These are phyloP conservation scores for Naganishia friedmannii DNA, from an alignment of 768 basidiomycete genomes.

Conservation along the genomic window DNA sequence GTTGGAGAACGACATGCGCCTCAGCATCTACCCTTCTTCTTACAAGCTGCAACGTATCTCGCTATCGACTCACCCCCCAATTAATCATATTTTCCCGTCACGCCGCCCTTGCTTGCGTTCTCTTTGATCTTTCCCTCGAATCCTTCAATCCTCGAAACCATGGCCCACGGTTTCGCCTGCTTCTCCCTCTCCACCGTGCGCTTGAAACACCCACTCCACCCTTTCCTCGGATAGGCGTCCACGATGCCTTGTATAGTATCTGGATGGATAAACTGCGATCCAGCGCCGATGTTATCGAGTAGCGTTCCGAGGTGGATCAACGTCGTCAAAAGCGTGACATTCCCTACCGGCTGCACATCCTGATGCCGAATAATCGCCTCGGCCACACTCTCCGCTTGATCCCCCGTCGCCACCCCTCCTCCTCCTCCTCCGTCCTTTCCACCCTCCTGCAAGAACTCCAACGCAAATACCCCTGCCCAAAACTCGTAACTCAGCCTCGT, in stretches of 20 bases:
- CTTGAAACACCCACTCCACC: constrained; percentile 33
- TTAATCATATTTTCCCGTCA: constrained; percentile 23
- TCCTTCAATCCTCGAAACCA: constrained; percentile 36
- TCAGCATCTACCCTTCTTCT: no score
- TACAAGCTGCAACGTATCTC: not conserved
- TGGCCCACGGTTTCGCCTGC: constrained; percentile 32
- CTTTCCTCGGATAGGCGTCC: constrained; percentile 30
- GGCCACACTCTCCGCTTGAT: constrained; percentile 35
- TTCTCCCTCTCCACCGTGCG: constrained; percentile 34
- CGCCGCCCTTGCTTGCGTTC: constrained; percentile 14
- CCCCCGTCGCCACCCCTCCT: constrained; percentile 19
- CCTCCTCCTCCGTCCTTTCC: no score
- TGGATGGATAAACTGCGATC: constrained; percentile 28
- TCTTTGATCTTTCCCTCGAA: constrained; percentile 31
- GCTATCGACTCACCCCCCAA: not conserved
- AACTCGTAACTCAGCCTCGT: constrained; percentile 34
- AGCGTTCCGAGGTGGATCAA: constrained; percentile 28
- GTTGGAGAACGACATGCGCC: no score
- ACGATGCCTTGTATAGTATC: constrained; percentile 31
- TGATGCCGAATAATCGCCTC: constrained; percentile 38
- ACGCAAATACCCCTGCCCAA: constrained; percentile 30
- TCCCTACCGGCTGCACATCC: constrained; percentile 34
- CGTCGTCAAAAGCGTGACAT: constrained; percentile 24
- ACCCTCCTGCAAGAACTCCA: constrained; percentile 30
- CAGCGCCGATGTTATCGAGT: constrained; percentile 34